Evolutionary conservation across 2,329 filamentous ascomycete species (phyloP), one percentile per base, ranked within the genome.

Genomic region (Beauveria varroae): DNA sequence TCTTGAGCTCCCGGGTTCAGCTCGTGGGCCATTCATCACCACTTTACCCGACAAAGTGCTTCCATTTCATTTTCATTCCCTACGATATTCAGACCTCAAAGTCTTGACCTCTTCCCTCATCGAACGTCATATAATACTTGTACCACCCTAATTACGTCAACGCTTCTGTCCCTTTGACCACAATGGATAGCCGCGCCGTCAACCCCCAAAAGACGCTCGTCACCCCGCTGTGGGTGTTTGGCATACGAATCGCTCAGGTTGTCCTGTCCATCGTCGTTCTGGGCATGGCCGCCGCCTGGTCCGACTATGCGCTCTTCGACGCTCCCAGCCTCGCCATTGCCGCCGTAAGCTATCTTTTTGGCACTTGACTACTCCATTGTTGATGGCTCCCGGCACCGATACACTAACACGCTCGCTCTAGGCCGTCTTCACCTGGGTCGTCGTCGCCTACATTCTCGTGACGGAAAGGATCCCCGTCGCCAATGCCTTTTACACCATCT

Each of bases 341-440:
- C 2, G 55, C 66, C 26, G 69, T 69, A 67, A 4, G 64, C 60
- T 22, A 6, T 5, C 18, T 1, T 16, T 44, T 59, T 44, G 59
- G 5, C 7, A 12, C 34, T n/a, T n/a, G 12, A 14, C 30, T 34
- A 12, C 12, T 12, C 12, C 30, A 34, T 12, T 34, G 3, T 34
- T 12, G 7, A 14, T 12, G 30, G 30, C 12, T 7, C n/a, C 22
- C 41, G 5, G 1, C 14, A 8, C 57, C 9, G 10, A 9, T 34
- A 14, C 30, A 65, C 66, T 63, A 58, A 63, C 57, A 51, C 26
- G 57, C 41, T 34, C 3, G 44, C 44, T 26, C 41, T 22, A 81
- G 79, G 68, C 72, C 18, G 57, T 81, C 63, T 71, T 81, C 64
- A 80, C 78, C 26, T 80, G 78, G 77, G 55, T 79, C 37, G 68